phyloP scores from a whole-genome alignment of 2,329 filamentous ascomycete species.

The Alternaria longipes region DNA sequence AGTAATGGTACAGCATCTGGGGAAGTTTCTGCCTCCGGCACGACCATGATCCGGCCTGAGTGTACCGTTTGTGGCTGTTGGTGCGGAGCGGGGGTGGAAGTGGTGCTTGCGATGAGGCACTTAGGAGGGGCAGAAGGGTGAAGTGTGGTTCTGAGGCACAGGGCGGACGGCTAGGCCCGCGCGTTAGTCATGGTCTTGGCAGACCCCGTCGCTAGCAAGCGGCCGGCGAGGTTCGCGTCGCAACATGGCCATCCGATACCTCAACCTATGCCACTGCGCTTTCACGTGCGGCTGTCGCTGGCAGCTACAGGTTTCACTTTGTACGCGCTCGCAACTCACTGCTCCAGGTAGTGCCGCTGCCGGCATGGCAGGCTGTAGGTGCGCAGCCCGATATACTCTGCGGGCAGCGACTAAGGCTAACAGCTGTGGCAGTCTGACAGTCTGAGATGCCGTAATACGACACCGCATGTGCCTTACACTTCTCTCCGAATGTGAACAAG shows the following conservation, averaged over 20 bases:
- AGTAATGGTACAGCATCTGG: slow-evolving; percentile 27
- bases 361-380: neutral
- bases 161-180: neutral
- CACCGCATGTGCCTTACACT: neutral
- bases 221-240: neutral
- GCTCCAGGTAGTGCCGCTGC: neutral
- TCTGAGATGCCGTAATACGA: neutral
- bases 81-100: slow-evolving; percentile 11
- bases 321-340: neutral
- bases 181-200: slow-evolving; percentile 17
- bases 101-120: slow-evolving; percentile 4
- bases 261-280: neutral
- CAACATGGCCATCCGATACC: neutral
- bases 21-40: slow-evolving; percentile 31
- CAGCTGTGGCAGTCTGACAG: neutral
- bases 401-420: neutral
- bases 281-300: neutral
- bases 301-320: neutral
- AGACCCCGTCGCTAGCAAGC: neutral
- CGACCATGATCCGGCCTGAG: slow-evolving; percentile 29
- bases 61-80: slow-evolving; percentile 18
- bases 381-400: neutral
- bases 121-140: slow-evolving; percentile 6
- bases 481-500: neutral
- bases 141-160: neutral